phyloP scores from a whole-genome alignment of 176 grass and related monocot species.

The Oryza nivara region DNA sequence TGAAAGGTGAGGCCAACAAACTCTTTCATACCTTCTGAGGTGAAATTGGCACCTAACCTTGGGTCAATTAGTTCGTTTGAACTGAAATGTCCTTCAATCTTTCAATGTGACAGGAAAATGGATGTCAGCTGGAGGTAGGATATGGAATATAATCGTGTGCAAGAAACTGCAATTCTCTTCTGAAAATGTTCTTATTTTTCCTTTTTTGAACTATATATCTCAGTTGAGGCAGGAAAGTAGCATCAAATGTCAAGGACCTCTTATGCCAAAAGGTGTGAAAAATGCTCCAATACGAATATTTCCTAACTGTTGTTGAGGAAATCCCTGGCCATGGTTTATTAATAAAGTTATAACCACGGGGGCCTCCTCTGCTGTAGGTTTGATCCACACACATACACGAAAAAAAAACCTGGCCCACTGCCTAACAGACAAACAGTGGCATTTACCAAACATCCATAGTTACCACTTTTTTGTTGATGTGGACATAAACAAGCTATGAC shows the following conservation, averaged over 20 bases:
- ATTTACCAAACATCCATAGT: background rate
- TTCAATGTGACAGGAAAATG: constrained; percentile 42
- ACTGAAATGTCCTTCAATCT: constrained; percentile 75
- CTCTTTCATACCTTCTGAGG: constrained; percentile 87
- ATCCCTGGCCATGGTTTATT: background rate
- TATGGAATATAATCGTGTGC: constrained; percentile 17
- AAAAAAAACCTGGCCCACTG: background rate
- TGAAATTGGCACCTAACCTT: constrained; percentile 80
- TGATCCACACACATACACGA: too few species aligned
- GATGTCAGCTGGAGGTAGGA: constrained; percentile 30
- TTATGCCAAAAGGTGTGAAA: constrained; percentile 11
- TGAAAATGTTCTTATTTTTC: constrained; percentile 1
- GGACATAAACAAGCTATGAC: constrained; percentile 1
- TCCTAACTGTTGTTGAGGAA: constrained; percentile 20
- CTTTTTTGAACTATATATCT: background rate
- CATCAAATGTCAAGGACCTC: background rate
- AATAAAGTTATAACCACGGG: too few species aligned
- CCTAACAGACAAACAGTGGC: background rate
- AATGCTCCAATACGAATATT: constrained; percentile 13
- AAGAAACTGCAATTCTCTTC: constrained; percentile 20
- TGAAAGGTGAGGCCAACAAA: constrained; percentile 67
- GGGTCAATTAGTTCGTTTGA: constrained; percentile 75
- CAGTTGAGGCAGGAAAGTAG: constrained; percentile 13
- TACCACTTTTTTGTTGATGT: constrained; percentile 32
- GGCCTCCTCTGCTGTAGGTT: too few species aligned